These are phyloP conservation scores for Paramarasmius palmivorus DNA, from an alignment of 1,284 basidiomycete species.

Conservation along the genomic window DNA sequence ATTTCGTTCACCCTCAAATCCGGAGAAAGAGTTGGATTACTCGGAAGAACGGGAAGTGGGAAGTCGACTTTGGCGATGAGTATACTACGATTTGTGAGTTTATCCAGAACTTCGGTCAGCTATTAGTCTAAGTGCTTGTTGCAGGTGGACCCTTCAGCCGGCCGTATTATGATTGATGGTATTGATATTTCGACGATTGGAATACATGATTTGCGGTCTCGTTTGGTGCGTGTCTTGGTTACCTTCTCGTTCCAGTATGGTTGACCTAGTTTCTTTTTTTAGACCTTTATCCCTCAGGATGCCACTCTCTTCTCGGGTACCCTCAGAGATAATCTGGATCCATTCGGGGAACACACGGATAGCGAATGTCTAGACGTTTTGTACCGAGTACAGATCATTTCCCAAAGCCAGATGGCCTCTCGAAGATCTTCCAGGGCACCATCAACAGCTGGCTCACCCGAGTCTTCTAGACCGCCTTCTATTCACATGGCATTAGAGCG, in stretches of 20 bases:
- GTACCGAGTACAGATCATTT: slow-evolving; percentile 64
- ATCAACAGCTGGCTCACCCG: slow-evolving; percentile 38
- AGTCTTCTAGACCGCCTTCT: slow-evolving; percentile 49
- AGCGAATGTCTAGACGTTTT: slow-evolving; percentile 72
- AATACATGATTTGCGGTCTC: slow-evolving; percentile 78
- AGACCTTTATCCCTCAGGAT: slow-evolving; percentile 78
- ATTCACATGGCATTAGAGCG: slow-evolving; percentile 33
- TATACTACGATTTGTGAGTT: slow-evolving; percentile 78
- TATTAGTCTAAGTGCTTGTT: slow-evolving; percentile 1
- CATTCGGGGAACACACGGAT: slow-evolving; percentile 70
- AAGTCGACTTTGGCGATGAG: slow-evolving; percentile 86
- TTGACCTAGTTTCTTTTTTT: too few relatives aligned
- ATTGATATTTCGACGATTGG: slow-evolving; percentile 90
- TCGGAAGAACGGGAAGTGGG: slow-evolving; percentile 78
- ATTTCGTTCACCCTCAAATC: slow-evolving; percentile 68
- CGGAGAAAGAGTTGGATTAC: slow-evolving; percentile 68
- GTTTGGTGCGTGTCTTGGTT: slow-evolving; percentile 69
- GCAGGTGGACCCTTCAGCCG: slow-evolving; percentile 76
- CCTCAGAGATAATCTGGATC: slow-evolving; percentile 24
- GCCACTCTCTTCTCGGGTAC: slow-evolving; percentile 20
- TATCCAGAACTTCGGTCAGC: not conserved
- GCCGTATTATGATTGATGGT: slow-evolving; percentile 84
- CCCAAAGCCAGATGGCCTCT: slow-evolving; percentile 43
- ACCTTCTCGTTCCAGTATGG: too few relatives aligned
- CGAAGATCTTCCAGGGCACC: slow-evolving; percentile 45